Evolutionary conservation across 2,329 filamentous ascomycete species (phyloP).

Genomic region (Tetracladium maxilliforme): DNA sequence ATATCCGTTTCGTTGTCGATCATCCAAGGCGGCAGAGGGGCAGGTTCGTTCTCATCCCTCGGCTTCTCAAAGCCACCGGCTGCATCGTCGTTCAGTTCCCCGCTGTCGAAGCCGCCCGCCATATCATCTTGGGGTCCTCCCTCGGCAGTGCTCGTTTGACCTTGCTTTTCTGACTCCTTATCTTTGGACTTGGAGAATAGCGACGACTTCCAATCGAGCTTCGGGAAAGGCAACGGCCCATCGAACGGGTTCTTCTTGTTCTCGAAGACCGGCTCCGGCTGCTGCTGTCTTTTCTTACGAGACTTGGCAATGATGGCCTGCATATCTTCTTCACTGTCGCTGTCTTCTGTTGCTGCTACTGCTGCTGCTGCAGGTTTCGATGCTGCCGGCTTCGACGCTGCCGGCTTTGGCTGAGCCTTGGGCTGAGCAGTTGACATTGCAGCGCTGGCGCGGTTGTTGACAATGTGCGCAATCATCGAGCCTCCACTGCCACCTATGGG

Average conservation of each 20-base stretch:
- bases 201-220: slow-evolving; percentile 54
- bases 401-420: slow-evolving; percentile 13
- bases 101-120: slow-evolving; percentile 21
- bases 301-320: slow-evolving; percentile 62
- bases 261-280: slow-evolving; percentile 20
- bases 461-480: slow-evolving; percentile 54
- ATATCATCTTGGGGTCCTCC: slow-evolving; percentile 12
- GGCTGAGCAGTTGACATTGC: slow-evolving; percentile 38
- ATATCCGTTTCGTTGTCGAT: slow-evolving; percentile 46
- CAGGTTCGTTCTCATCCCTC: slow-evolving; percentile 30
- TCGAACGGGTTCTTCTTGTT: slow-evolving; percentile 52
- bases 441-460: slow-evolving; percentile 59
- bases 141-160: slow-evolving; percentile 6
- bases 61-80: too few species aligned
- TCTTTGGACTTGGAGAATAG: slow-evolving; percentile 32
- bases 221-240: slow-evolving; percentile 84
- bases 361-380: too few species aligned
- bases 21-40: slow-evolving; percentile 69
- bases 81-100: slow-evolving; percentile 13
- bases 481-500: slow-evolving; percentile 36
- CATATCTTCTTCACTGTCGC: slow-evolving; percentile 71
- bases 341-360: slow-evolving; percentile 36
- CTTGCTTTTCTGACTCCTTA: slow-evolving; percentile 8
- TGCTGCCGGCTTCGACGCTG: slow-evolving; percentile 22
- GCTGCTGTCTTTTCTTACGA: slow-evolving; percentile 35